phyloP scores from a whole-genome alignment of 345 rosid genomes.

The Camelina laxa region DNA sequence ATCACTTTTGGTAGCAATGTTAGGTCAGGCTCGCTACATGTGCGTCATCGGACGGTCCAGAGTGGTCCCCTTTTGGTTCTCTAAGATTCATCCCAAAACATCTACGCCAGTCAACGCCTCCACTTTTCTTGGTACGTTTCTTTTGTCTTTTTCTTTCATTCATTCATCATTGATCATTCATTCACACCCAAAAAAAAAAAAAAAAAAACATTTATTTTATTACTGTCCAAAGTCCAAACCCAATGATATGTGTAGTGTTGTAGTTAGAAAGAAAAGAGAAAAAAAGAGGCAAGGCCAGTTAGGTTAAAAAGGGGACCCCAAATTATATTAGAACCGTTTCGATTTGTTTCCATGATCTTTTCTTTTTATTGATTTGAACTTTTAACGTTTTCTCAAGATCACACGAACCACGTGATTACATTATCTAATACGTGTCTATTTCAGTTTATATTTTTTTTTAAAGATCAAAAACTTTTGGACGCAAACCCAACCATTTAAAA shows the following conservation, averaged over 20 bases:
- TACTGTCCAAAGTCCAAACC: background rate
- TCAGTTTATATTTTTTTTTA: slow-evolving; percentile 28
- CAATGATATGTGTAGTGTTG: background rate
- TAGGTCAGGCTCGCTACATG: slow-evolving; percentile 98
- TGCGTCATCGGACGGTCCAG: slow-evolving; percentile 96
- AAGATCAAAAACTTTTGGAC: slow-evolving; percentile 28
- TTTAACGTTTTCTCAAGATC: slow-evolving; percentile 35
- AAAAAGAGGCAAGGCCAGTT: slow-evolving; percentile 19
- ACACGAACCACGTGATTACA: slow-evolving; percentile 43
- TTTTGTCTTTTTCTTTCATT: slow-evolving; percentile 2
- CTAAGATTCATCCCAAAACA: slow-evolving; percentile 75
- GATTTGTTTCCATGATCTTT: slow-evolving; percentile 24
- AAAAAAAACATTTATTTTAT: background rate
- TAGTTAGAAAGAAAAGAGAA: background rate
- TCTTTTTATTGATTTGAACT: slow-evolving; percentile 31
- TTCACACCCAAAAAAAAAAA: too few relatives aligned
- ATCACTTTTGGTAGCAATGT: slow-evolving; percentile 89
- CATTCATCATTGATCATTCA: background rate
- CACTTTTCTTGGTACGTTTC: slow-evolving; percentile 79
- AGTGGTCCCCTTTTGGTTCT: slow-evolving; percentile 88
- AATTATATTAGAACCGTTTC: slow-evolving; percentile 38
- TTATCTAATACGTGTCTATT: slow-evolving; percentile 36
- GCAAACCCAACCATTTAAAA: slow-evolving; percentile 21
- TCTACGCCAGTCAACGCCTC: slow-evolving; percentile 97
- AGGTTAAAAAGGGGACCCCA: slow-evolving; percentile 40